Evolutionary conservation across 31 red algal genomes (phyloP).

Genomic region (Odonthalia washingtoniensis): DNA sequence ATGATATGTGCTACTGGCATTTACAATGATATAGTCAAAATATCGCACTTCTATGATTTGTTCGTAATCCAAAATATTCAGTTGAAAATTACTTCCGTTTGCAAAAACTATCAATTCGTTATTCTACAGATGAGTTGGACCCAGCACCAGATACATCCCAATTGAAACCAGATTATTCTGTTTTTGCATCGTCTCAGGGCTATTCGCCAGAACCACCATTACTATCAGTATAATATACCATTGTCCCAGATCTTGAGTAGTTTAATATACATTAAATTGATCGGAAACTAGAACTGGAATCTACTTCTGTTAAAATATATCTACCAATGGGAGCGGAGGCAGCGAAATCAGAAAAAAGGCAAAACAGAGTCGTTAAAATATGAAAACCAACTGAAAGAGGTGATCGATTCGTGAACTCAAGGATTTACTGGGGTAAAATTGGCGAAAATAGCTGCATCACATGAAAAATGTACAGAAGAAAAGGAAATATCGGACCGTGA

Average conservation of each 20-base stretch:
- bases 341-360: background rate
- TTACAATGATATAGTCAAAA: too few relatives aligned
- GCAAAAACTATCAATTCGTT: background rate
- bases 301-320: background rate
- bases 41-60: too few relatives aligned
- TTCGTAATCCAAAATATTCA: too few relatives aligned
- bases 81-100: too few relatives aligned
- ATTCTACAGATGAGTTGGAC: background rate
- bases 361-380: background rate
- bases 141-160: too few relatives aligned
- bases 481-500: slow-evolving; percentile 18
- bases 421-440: background rate
- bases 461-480: background rate
- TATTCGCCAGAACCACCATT: too few relatives aligned
- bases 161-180: too few relatives aligned
- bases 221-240: too few relatives aligned
- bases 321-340: too few relatives aligned
- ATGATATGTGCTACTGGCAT: too few relatives aligned
- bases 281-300: background rate
- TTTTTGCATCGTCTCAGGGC: background rate
- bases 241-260: background rate
- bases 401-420: background rate
- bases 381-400: background rate
- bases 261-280: background rate
- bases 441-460: slow-evolving; percentile 9